phyloP scores from a whole-genome alignment of 352 stramenopile genomes.

The Globisporangium nodosum region DNA sequence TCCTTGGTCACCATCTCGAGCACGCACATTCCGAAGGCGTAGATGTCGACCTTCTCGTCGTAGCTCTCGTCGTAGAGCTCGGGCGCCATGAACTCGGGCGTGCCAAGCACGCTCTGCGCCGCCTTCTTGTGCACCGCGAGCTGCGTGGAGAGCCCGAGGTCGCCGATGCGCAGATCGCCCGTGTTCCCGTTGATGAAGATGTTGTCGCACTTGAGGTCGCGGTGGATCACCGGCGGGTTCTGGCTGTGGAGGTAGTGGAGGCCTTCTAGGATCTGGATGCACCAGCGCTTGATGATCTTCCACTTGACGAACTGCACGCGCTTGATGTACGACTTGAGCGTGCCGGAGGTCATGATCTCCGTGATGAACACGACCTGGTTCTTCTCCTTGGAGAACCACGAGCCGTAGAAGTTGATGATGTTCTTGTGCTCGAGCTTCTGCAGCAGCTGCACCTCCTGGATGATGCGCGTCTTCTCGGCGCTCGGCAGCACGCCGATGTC shows the following conservation, averaged over 20 bases:
- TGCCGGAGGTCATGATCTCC: conserved; percentile 97
- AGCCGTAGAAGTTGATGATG: conserved; percentile 99
- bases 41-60: conserved; percentile 96
- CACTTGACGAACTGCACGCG: conserved; percentile 97
- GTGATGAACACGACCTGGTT: conserved; percentile 99
- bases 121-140: conserved; percentile 70
- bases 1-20: conserved; percentile 99
- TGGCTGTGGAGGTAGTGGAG: conserved; percentile 91
- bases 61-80: conserved; percentile 99
- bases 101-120: conserved; percentile 94
- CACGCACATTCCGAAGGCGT: conserved; percentile 99
- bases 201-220: conserved; percentile 94
- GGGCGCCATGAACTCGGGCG: conserved; percentile 99
- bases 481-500: conserved; percentile 94
- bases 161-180: conserved; percentile 96
- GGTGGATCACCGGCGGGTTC: conserved; percentile 89
- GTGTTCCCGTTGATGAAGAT: conserved; percentile 99
- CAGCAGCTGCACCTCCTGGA: conserved; percentile 96
- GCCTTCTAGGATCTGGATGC: conserved; percentile 96
- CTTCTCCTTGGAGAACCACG: conserved; percentile 97
- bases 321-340: conserved; percentile 95
- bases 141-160: conserved; percentile 91
- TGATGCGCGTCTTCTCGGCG: conserved; percentile 94
- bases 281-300: conserved; percentile 98
- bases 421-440: conserved; percentile 98